Evolutionary conservation across 2,329 filamentous ascomycete species (phyloP), one percentile per base, ranked within the genome.

Genomic region (Aspergillus brunneoviolaceus): DNA sequence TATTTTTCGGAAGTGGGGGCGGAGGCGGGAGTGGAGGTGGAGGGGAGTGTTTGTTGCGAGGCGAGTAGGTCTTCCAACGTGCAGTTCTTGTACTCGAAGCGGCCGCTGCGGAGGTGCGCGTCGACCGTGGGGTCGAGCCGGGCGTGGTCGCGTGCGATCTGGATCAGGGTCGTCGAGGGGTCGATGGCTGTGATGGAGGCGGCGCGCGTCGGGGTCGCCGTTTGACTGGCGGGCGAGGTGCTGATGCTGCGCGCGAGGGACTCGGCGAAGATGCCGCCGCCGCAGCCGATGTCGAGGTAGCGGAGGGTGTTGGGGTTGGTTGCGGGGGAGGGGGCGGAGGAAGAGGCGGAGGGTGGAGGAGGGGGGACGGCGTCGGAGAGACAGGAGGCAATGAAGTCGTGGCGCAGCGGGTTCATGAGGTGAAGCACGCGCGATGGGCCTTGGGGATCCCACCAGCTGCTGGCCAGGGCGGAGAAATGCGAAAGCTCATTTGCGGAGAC

Each of bases 391-490:
- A 97, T 95, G 78, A 98, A 98, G 77, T 92, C 88, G 79, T 98
- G 93, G 35, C 95, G 92, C 50, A 96, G 86, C 1, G 95, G 95
- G 79, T 99, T 98, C 94, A 99, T 98, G 67, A 96, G 88, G 77
- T 99, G 95, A 2, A 99, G 87, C 60, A 97, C 87, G 45, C 94
- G 87, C 4, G 92, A 97, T 6, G 94, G 89, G 55, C 95, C 95
- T 72, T 96, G 88, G 1, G 94, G 91, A 77, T 98, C 93, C 95
- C 95, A 99, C 95, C 95, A 99, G 70, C 89, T 89, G 66, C 90
- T 91, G 65, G 95, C 95, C 70, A 99, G 91, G 64, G 87, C 87
- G 72, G 92, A 92, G 85, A 99, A 99, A 81, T 99, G 95, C 19
- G 90, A 90, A 65, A 99, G 87, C 80, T 99, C 94, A 66, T 89